phyloP scores from a whole-genome alignment of 1,284 basidiomycete genomes.

The Cryptococcus sp. region DNA sequence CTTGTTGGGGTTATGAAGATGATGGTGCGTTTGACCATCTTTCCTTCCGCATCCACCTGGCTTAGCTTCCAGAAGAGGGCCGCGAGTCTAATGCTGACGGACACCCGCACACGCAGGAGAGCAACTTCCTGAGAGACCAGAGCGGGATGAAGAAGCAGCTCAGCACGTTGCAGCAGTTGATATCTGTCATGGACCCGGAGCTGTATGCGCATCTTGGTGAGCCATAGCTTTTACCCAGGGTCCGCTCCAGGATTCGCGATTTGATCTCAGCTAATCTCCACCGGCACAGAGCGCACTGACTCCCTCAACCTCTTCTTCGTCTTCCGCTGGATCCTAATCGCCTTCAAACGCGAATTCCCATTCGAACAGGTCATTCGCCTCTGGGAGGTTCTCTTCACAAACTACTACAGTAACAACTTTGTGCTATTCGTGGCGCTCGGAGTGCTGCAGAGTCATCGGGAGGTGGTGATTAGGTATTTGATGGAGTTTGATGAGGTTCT shows the following conservation, averaged over 20 bases:
- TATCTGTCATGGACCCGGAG: constrained; percentile 90
- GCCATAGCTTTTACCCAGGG: too few species aligned
- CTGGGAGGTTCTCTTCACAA: constrained; percentile 95
- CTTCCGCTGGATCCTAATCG: constrained; percentile 75
- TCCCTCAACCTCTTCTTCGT: constrained; percentile 96
- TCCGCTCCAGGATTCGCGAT: not conserved
- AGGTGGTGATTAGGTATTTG: constrained; percentile 88
- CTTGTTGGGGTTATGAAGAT: constrained; percentile 92
- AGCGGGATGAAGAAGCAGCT: constrained; percentile 96
- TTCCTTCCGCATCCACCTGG: too few species aligned
- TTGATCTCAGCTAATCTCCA: too few species aligned
- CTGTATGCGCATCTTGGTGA: constrained; percentile 79
- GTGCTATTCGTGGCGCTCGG: constrained; percentile 93
- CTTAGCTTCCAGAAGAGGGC: too few species aligned
- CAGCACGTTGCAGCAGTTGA: constrained; percentile 80
- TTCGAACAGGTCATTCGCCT: constrained; percentile 82
- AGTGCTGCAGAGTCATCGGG: constrained; percentile 86
- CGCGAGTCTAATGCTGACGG: too few species aligned
- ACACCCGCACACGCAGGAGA: constrained; percentile 59
- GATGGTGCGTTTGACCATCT: constrained; percentile 82
- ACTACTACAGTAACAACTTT: constrained; percentile 81
- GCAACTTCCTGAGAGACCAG: constrained; percentile 94
- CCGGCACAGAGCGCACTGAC: constrained; percentile 71
- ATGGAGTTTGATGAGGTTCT: constrained; percentile 67
- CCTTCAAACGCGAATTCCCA: constrained; percentile 92